Conservation (phyloP, 139 green algal genomes). For the Volvox reticuliferus region DNA sequence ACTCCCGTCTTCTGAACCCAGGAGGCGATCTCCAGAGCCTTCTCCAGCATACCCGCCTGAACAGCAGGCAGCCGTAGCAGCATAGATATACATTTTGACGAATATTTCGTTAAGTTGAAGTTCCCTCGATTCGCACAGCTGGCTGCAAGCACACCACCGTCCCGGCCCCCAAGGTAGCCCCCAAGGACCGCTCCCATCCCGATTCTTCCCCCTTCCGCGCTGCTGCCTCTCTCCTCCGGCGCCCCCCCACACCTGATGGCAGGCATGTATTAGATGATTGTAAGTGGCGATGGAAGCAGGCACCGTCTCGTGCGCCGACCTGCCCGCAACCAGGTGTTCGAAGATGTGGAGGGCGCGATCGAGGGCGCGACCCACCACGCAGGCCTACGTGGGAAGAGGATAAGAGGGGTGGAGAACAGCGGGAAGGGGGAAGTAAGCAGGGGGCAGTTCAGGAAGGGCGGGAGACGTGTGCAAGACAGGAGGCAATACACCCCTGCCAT, state of each 20-base stretch:
- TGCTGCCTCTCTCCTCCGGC: not conserved
- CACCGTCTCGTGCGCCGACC: conserved; percentile 35
- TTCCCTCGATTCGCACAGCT: not conserved
- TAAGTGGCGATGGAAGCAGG: conserved; percentile 64
- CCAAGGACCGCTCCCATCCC: no score
- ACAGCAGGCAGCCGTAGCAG: no score
- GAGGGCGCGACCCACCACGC: conserved; percentile 50
- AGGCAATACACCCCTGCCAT: no score
- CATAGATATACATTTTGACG: no score
- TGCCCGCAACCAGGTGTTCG: conserved; percentile 61
- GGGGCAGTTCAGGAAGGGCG: not conserved
- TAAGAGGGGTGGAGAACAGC: no score
- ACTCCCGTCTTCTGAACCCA: conserved; percentile 53
- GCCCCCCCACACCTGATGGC: conserved; percentile 54
- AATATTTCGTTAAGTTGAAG: no score
- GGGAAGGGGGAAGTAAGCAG: not conserved
- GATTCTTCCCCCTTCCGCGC: not conserved
- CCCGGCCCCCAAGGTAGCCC: no score
- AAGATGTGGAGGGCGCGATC: conserved; percentile 57
- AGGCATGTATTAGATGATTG: conserved; percentile 65
- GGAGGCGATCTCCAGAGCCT: conserved; percentile 61
- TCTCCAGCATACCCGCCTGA: conserved; percentile 63
- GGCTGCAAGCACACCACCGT: not conserved
- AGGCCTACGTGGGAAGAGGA: conserved; percentile 28
- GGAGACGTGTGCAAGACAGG: no score